Evolutionary conservation across 176 grass and related monocot species (phyloP).

Genomic region (bread wheat (Triticum aestivum)): DNA sequence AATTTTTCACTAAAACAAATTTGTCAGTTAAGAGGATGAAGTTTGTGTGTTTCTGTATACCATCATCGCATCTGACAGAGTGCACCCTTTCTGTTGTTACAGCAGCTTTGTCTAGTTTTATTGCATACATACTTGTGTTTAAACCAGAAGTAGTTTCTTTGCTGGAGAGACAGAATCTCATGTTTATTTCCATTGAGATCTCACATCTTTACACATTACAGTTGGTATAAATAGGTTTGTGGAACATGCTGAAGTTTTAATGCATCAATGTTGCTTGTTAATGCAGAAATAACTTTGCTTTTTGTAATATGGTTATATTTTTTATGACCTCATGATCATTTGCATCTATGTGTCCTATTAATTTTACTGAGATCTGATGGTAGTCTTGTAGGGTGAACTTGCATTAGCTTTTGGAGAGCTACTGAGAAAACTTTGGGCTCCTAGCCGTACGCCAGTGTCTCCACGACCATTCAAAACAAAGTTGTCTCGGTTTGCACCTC

Average conservation of each 20-base stretch:
- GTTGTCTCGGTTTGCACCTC: constrained; percentile 93
- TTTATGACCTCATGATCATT: constrained; percentile 28
- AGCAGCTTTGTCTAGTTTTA: neutral
- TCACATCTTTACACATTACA: neutral
- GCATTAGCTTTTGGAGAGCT: constrained; percentile 98
- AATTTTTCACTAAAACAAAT: neutral
- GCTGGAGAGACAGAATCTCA: neutral
- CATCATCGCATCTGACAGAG: neutral
- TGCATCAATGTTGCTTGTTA: neutral
- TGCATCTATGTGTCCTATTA: constrained; percentile 29
- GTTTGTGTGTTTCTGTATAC: neutral
- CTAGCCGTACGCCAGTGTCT: constrained; percentile 81
- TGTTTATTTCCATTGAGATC: constrained; percentile 8
- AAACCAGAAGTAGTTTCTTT: neutral
- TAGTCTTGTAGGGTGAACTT: constrained; percentile 99
- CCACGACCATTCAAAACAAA: constrained; percentile 93
- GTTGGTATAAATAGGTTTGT: constrained; percentile 18
- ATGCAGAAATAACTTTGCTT: neutral
- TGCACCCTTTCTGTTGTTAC: neutral
- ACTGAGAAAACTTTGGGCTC: constrained; percentile 93
- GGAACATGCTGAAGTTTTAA: neutral
- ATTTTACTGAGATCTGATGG: constrained; percentile 75
- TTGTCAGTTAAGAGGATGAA: neutral
- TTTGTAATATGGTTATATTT: neutral
- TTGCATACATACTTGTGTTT: neutral